Percentiles rank a stretch among this genome's conserved stretches.
phyloP scores from a whole-genome alignment of 2,329 filamentous ascomycete species.

The Endocalyx cinctus region DNA sequence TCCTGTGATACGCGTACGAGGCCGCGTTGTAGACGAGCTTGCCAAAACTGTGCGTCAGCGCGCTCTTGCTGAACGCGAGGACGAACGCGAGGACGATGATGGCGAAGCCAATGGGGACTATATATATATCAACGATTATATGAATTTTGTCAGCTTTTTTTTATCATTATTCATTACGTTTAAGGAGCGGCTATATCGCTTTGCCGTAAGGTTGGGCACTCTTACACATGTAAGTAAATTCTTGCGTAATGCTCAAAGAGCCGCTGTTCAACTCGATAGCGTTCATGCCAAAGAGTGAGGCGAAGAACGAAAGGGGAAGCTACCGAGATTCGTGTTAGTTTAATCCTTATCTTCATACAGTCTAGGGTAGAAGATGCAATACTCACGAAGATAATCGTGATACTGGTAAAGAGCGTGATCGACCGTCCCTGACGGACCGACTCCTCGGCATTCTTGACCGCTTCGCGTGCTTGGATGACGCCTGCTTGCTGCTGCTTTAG shows the following conservation, averaged over 20 bases:
- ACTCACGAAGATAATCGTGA: conserved; percentile 30
- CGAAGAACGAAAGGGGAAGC: conserved; percentile 26
- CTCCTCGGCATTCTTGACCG: conserved; percentile 22
- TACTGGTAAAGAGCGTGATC: conserved; percentile 28
- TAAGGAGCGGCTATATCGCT: background rate
- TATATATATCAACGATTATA: background rate
- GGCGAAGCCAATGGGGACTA: conserved; percentile 1
- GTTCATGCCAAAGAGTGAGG: conserved; percentile 28
- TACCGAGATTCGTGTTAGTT: conserved; percentile 3
- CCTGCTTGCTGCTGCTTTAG: conserved; percentile 30
- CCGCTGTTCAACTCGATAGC: conserved; percentile 8
- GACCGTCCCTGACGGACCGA: conserved; percentile 24
- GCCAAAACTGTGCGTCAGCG: conserved; percentile 7
- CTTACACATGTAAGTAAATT: conserved; percentile 17
- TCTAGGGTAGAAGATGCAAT: no score
- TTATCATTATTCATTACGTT: background rate
- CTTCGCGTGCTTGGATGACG: conserved; percentile 25
- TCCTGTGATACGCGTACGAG: conserved; percentile 5
- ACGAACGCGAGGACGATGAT: conserved; percentile 2
- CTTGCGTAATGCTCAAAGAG: conserved; percentile 9
- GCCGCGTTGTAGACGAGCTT: conserved; percentile 2
- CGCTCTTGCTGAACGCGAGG: conserved; percentile 6
- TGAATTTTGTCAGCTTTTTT: background rate
- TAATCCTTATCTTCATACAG: background rate
- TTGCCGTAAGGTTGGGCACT: background rate